Base-by-base conservation (phyloP, 2,329 filamentous ascomycete species). In the Teratosphaeria destructans region DNA sequence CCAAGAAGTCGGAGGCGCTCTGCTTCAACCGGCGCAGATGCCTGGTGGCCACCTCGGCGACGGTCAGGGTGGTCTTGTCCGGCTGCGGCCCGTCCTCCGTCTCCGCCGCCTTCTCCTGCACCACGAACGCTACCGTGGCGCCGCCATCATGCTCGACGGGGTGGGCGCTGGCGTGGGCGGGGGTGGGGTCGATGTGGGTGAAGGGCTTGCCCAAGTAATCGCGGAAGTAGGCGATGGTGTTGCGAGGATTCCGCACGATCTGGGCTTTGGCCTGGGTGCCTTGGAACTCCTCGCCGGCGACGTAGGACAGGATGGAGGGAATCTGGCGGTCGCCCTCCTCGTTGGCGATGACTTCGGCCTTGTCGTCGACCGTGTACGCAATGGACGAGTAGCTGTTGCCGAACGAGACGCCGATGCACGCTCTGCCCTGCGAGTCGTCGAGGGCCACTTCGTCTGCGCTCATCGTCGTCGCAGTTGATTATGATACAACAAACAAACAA, bases 271-370 rank as follows among this genome's bases (percentile, higher is more conserved):
- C 94, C 78, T 99, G 93, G 65, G 89, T 87, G 70, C 94, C 94
- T 72, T 95, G 92, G 77, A 95, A 96, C 78, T 99, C 93, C 73
- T 99, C 94, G 66, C 92, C 94, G 59, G 92, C 87, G 71, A 95
- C 87, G 75, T 99, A 99, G 43, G 94, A 96, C 68, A 99, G 81
- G 68, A 95, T 85, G 52, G 91, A 90, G 66, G 94, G 94, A 66
- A 99, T 99, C 76, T 97, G 93, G 75, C 94, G 92, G 78, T 99
- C 94, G 81, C 94, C 94, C 73, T 97, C 94, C 80, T 97, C 94
- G 78, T 99, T 97, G 72, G 94, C 94, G 78, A 99, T 97, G 65
- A 99, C 93, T 75, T 96, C 90, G 65, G 91, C 87, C 81, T 95
- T 95, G 77, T 97, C 93, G 63, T 76, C 76, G 32, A 62, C 61